Evolutionary conservation across 495 filamentous ascomycete species (phyloP).

Genomic region (Acidomyces sp.): DNA sequence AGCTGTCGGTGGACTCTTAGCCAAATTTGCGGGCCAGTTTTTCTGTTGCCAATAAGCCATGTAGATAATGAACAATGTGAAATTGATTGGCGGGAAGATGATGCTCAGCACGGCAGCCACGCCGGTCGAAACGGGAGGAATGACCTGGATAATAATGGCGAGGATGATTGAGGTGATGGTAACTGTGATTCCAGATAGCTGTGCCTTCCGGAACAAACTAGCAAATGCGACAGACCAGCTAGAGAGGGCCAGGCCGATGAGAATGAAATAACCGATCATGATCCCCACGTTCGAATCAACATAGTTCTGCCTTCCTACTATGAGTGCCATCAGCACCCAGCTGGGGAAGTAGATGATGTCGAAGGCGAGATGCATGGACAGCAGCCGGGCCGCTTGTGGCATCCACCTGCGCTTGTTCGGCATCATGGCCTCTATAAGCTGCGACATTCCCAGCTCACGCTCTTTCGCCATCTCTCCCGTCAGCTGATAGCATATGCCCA

Average conservation of each 20-base stretch:
- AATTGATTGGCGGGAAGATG: constrained; percentile 31
- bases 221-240: constrained; percentile 33
- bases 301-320: constrained; percentile 31
- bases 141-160: constrained; percentile 33
- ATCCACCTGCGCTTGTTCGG: constrained; percentile 28
- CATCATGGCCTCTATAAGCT: constrained; percentile 33
- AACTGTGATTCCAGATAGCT: constrained; percentile 35
- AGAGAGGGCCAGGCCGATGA: constrained; percentile 30
- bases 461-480: constrained; percentile 33
- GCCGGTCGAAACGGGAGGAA: constrained; percentile 24
- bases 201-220: constrained; percentile 35
- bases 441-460: constrained; percentile 30
- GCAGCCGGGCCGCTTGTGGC: constrained; percentile 27
- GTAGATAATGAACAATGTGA: constrained; percentile 30
- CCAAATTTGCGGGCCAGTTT: constrained; percentile 18
- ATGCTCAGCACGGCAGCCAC: constrained; percentile 24
- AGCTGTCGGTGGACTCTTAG: constrained; percentile 22
- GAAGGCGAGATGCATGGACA: constrained; percentile 31
- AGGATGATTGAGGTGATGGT: constrained; percentile 32
- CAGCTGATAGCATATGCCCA: constrained; percentile 59
- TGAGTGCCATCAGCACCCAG: constrained; percentile 31
- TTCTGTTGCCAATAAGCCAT: constrained; percentile 26
- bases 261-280: constrained; percentile 31
- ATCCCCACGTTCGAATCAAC: constrained; percentile 27
- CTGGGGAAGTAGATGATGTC: constrained; percentile 35